phyloP scores from a whole-genome alignment of 345 rosid genomes.

The Salix udensis region DNA sequence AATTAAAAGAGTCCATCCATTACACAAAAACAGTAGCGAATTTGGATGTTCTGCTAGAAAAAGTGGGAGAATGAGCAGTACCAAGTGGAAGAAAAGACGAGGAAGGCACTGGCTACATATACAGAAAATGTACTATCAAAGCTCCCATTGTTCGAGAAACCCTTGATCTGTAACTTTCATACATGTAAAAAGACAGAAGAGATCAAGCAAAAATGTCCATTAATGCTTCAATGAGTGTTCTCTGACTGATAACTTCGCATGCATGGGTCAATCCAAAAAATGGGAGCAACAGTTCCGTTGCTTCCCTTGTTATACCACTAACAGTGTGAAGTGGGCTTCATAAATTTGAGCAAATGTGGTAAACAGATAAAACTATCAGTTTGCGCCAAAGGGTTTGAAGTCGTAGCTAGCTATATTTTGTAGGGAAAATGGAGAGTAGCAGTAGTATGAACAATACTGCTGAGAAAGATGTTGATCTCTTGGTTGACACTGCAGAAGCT shows the following conservation, averaged over 20 bases:
- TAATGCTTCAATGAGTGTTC: constrained; percentile 20
- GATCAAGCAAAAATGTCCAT: constrained; percentile 9
- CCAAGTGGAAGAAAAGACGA: constrained; percentile 9
- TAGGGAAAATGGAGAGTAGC: background rate
- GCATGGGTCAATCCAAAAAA: constrained; percentile 38
- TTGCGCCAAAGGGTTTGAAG: background rate
- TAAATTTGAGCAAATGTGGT: constrained; percentile 2
- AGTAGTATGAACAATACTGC: background rate
- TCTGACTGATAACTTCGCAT: constrained; percentile 32
- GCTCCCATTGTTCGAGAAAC: constrained; percentile 37
- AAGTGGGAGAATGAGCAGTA: constrained; percentile 38
- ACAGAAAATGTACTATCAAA: constrained; percentile 13
- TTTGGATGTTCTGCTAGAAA: constrained; percentile 28
- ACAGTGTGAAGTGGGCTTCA: background rate
- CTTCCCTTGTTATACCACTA: background rate
- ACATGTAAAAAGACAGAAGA: constrained; percentile 26
- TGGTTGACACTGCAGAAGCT: constrained; percentile 1
- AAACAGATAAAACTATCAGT: background rate
- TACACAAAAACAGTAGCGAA: constrained; percentile 30
- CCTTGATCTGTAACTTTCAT: constrained; percentile 41
- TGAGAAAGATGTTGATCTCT: constrained; percentile 1
- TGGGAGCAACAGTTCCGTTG: constrained; percentile 2
- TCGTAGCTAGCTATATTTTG: background rate
- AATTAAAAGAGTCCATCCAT: background rate
- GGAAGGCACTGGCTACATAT: constrained; percentile 4